phyloP scores from a whole-genome alignment of 2,329 filamentous ascomycete genomes.

The Calonectria pseudoturangicola region DNA sequence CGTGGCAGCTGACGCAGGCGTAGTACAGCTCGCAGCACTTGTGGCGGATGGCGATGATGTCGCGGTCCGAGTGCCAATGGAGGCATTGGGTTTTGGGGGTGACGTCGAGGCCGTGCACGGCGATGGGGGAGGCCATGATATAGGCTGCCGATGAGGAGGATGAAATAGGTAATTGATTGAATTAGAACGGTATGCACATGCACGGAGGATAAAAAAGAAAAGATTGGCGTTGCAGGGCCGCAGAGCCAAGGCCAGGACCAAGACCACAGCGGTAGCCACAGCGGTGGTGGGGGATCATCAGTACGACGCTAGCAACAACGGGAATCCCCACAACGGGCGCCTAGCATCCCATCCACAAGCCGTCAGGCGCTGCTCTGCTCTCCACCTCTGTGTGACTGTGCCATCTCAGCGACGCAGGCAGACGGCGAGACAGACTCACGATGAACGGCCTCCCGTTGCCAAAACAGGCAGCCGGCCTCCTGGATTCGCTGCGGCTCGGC shows the following conservation, averaged over 20 bases:
- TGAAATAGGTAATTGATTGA: not conserved
- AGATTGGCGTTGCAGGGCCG: slow-evolving; percentile 5
- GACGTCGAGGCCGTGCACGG: slow-evolving; percentile 37
- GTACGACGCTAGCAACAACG: not conserved
- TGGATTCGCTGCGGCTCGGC: not conserved
- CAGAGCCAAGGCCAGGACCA: not conserved
- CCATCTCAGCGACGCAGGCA: not conserved
- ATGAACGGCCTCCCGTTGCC: not conserved
- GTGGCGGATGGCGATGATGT: slow-evolving; percentile 44
- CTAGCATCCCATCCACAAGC: not conserved
- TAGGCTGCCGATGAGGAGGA: not conserved
- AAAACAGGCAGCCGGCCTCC: not conserved
- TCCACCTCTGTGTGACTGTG: not conserved
- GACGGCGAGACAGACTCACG: not conserved
- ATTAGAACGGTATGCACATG: not conserved
- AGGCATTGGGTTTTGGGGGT: slow-evolving; percentile 35
- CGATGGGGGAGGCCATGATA: not conserved
- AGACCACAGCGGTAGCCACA: not conserved
- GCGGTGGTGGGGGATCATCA: slow-evolving; percentile 5
- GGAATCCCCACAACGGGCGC: slow-evolving; percentile 24
- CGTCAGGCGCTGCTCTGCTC: not conserved
- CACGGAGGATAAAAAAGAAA: not conserved
- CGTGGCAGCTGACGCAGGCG: slow-evolving; percentile 45
- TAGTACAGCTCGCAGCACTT: slow-evolving; percentile 43
- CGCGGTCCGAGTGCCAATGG: slow-evolving; percentile 43